phyloP scores from a whole-genome alignment of 2,329 filamentous ascomycete species.

The Pseudopithomyces maydicus region DNA sequence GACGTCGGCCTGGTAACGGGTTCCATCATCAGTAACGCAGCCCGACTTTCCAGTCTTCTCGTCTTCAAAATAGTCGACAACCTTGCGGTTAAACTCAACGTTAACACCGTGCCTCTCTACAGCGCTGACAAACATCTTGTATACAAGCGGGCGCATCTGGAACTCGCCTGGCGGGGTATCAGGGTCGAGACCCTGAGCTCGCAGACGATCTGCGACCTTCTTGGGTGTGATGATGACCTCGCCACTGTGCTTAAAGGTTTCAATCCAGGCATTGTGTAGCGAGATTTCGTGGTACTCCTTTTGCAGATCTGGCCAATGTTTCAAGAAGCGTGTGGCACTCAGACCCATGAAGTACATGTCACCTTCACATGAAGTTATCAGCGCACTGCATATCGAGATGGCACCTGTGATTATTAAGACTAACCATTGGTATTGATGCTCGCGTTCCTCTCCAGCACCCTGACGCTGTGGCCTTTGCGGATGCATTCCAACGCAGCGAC shows the following conservation, averaged over 20 bases:
- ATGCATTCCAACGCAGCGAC: conserved; percentile 46
- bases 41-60: conserved; percentile 44
- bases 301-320: conserved; percentile 60
- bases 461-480: conserved; percentile 48
- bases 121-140: conserved; percentile 60
- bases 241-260: conserved; percentile 61
- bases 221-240: conserved; percentile 55
- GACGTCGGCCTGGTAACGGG: conserved; percentile 49
- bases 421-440: conserved; percentile 59
- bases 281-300: conserved; percentile 58
- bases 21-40: conserved; percentile 46
- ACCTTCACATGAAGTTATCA: conserved; percentile 40
- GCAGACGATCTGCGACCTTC: conserved; percentile 57
- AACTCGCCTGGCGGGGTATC: conserved; percentile 60
- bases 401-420: neutral
- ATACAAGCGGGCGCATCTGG: conserved; percentile 61
- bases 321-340: conserved; percentile 60
- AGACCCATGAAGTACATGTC: conserved; percentile 67
- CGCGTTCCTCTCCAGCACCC: conserved; percentile 50
- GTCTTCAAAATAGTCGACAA: conserved; percentile 53
- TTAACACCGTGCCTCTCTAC: conserved; percentile 52
- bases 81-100: conserved; percentile 48
- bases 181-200: conserved; percentile 50
- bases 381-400: conserved; percentile 9
- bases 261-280: conserved; percentile 60